phyloP scores from a whole-genome alignment of 2,329 filamentous ascomycete genomes.

The Diaporthe sp. region DNA sequence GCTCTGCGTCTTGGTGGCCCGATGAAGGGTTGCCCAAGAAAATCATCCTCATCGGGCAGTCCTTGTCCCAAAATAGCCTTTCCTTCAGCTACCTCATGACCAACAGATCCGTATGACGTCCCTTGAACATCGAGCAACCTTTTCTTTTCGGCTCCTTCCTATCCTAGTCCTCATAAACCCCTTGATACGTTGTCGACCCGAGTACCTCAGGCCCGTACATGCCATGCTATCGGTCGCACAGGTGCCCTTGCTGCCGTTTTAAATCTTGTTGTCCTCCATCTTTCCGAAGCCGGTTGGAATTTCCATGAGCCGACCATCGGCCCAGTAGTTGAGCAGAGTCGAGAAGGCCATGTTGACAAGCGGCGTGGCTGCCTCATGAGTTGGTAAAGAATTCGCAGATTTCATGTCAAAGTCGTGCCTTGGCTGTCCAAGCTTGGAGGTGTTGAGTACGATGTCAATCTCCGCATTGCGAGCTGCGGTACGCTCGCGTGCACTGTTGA shows the following conservation, averaged over 20 bases:
- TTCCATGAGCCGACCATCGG: slow-evolving; percentile 31
- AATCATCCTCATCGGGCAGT: not conserved
- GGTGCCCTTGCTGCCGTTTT: not conserved
- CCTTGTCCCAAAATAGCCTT: slow-evolving; percentile 20
- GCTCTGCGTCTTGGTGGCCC: not conserved
- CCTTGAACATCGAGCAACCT: not conserved
- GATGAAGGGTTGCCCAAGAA: not conserved
- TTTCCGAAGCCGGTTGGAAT: slow-evolving; percentile 16
- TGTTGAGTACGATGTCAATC: slow-evolving; percentile 27
- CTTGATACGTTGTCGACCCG: not conserved
- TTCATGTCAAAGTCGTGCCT: slow-evolving; percentile 46
- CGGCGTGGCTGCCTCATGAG: slow-evolving; percentile 56
- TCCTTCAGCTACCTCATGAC: slow-evolving; percentile 11
- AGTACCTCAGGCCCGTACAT: no score
- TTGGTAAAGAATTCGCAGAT: slow-evolving; percentile 55
- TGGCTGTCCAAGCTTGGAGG: slow-evolving; percentile 44
- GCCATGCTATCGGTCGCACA: not conserved
- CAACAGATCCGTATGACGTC: not conserved
- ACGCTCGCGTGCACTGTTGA: slow-evolving; percentile 31
- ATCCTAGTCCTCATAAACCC: not conserved
- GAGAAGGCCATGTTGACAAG: slow-evolving; percentile 59
- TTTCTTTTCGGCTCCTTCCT: not conserved
- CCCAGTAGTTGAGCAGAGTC: slow-evolving; percentile 48
- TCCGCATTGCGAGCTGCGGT: slow-evolving; percentile 37
- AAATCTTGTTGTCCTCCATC: slow-evolving; percentile 17